Conservation (phyloP, 2,329 filamentous ascomycete species). For the Phyllosticta ampelicida region DNA sequence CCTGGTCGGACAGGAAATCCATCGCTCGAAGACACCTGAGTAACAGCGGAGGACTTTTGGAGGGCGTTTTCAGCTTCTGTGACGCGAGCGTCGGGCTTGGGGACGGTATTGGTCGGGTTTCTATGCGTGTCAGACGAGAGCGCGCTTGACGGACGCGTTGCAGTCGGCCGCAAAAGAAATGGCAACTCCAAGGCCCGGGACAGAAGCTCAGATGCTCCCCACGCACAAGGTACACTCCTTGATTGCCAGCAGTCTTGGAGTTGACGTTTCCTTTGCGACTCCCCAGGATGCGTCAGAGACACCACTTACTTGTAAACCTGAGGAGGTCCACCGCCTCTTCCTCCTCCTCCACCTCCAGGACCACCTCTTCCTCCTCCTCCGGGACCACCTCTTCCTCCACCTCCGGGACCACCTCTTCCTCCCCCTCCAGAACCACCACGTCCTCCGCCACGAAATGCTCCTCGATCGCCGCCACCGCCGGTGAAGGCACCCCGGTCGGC, state of each 20-base stretch:
- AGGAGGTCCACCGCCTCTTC: neutral
- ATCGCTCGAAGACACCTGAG: constrained; percentile 15
- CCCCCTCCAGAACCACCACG: constrained; percentile 9
- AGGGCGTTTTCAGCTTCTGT: constrained; percentile 16
- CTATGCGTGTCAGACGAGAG: neutral
- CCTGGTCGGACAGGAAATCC: constrained; percentile 15
- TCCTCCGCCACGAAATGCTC: constrained; percentile 10
- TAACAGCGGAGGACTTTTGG: constrained; percentile 18
- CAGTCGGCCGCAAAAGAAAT: too few species aligned
- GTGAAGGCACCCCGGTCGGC: too few species aligned
- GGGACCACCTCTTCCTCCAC: neutral
- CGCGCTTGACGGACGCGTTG: neutral
- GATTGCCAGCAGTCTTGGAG: too few species aligned
- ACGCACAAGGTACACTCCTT: too few species aligned
- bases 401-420: neutral
- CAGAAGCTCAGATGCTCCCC: too few species aligned
- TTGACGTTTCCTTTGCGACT: too few species aligned
- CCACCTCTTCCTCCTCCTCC: neutral
- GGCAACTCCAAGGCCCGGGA: too few species aligned
- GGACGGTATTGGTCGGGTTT: neutral
- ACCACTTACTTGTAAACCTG: constrained; percentile 1
- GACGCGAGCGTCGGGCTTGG: constrained; percentile 2
- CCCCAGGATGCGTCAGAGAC: too few species aligned
- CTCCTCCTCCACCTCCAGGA: too few species aligned
- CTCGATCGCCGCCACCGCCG: too few species aligned